Evolutionary conservation across 768 basidiomycete genomes (phyloP).

Genomic region (Obba rivulosa): DNA sequence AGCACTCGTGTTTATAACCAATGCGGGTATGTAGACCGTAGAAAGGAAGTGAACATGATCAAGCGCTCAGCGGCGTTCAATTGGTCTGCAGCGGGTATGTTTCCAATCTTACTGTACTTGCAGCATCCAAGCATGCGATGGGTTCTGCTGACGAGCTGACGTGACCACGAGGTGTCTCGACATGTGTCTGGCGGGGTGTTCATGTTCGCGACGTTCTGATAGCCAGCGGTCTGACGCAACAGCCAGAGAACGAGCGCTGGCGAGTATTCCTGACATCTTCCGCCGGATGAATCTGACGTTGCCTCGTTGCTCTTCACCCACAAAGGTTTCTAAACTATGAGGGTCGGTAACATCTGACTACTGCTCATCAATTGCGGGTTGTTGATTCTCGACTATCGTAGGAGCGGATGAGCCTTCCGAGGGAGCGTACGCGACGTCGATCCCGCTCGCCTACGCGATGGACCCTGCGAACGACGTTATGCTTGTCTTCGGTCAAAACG

Average conservation of each 20-base stretch:
- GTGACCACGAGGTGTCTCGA: conserved; percentile 11
- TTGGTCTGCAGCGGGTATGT: conserved; percentile 9
- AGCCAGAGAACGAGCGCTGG: conserved; percentile 15
- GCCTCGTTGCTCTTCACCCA: too few species aligned
- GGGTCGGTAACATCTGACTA: neutral
- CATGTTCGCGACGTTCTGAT: conserved; percentile 15
- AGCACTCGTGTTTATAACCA: neutral
- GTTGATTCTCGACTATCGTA: neutral
- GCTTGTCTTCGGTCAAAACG: conserved; percentile 16
- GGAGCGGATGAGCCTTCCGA: conserved; percentile 17
- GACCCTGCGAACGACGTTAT: conserved; percentile 15
- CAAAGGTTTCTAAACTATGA: conserved; percentile 12
- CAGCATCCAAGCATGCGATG: too few species aligned
- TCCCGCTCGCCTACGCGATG: conserved; percentile 18
- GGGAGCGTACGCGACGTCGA: conserved; percentile 16
- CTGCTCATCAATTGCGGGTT: neutral
- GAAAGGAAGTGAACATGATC: conserved; percentile 18
- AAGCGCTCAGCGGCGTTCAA: conserved; percentile 13
- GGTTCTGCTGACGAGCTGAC: too few species aligned
- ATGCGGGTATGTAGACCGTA: conserved; percentile 7
- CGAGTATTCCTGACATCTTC: neutral
- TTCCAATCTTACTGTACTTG: too few species aligned
- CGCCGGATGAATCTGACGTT: neutral
- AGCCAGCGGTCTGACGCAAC: conserved; percentile 11
- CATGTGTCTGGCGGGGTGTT: conserved; percentile 14